A percentile compares a stretch with the other conserved stretches of the same genome.
phyloP scores from a whole-genome alignment of 1,284 basidiomycete genomes.

The Exobasidium cylindrosporum region DNA sequence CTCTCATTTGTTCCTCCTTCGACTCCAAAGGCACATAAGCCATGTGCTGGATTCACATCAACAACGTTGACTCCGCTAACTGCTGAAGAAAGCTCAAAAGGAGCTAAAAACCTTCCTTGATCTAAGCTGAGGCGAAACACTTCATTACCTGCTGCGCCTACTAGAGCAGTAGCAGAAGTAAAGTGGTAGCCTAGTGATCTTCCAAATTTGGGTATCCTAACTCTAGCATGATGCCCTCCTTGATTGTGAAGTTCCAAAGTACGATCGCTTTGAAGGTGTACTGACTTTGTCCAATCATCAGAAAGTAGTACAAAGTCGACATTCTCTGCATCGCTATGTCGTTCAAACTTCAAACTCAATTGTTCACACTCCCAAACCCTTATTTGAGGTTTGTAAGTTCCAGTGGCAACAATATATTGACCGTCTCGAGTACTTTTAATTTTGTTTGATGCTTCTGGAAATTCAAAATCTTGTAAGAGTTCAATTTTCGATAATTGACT shows the following conservation, averaged over 20 bases:
- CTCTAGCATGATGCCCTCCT: constrained; percentile 83
- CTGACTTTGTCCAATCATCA: constrained; percentile 98
- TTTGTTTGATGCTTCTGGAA: constrained; percentile 90
- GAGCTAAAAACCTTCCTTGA: constrained; percentile 75
- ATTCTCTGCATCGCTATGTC: constrained; percentile 94
- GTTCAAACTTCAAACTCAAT: constrained; percentile 89
- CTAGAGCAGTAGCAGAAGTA: constrained; percentile 74
- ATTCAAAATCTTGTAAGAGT: constrained; percentile 79
- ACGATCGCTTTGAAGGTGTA: constrained; percentile 94
- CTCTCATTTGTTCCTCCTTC: constrained; percentile 64
- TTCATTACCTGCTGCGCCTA: constrained; percentile 76
- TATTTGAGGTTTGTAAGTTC: constrained; percentile 97
- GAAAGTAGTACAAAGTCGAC: constrained; percentile 95
- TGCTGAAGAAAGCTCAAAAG: constrained; percentile 52
- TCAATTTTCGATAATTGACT: constrained; percentile 47
- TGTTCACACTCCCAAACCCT: constrained; percentile 93
- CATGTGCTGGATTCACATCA: constrained; percentile 91
- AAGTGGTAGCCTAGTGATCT: constrained; percentile 86
- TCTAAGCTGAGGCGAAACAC: constrained; percentile 92
- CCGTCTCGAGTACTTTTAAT: constrained; percentile 89
- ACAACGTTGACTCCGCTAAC: constrained; percentile 80
- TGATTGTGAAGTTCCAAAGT: constrained; percentile 92
- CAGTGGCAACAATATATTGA: constrained; percentile 86
- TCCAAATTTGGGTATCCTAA: constrained; percentile 90
- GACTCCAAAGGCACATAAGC: constrained; percentile 81